phyloP scores from a whole-genome alignment of 139 green algal genomes.

The Chlorella sp. region DNA sequence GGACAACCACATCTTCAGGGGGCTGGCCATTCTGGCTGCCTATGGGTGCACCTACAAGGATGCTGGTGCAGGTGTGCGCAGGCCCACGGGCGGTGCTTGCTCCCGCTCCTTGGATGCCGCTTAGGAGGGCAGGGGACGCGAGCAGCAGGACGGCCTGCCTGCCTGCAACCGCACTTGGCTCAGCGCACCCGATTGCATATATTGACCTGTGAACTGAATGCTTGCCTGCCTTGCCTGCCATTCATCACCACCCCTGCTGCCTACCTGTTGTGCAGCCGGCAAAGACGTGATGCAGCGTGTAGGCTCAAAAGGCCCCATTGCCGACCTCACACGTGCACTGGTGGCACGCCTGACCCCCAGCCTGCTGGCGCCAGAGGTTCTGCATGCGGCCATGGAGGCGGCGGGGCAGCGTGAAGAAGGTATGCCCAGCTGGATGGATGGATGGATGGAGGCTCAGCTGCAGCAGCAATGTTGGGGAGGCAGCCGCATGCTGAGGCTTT shows the following conservation, averaged over 20 bases:
- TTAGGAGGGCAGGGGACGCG: background rate
- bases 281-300: slow-evolving; percentile 78
- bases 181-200: background rate
- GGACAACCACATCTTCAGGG: slow-evolving; percentile 75
- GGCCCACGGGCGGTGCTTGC: background rate
- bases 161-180: too few relatives aligned
- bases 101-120: background rate
- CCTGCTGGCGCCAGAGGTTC: slow-evolving; percentile 61
- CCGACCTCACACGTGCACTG: slow-evolving; percentile 61
- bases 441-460: too few relatives aligned
- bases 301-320: slow-evolving; percentile 57
- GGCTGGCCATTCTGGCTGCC: slow-evolving; percentile 53
- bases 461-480: background rate
- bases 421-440: background rate
- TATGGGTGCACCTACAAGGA: slow-evolving; percentile 20
- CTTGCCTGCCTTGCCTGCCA: background rate
- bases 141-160: background rate
- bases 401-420: slow-evolving; percentile 17
- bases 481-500: too few relatives aligned
- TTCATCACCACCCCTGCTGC: background rate
- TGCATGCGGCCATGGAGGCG: slow-evolving; percentile 60
- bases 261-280: background rate
- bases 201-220: background rate
- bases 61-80: slow-evolving; percentile 7
- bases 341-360: slow-evolving; percentile 52